Evolutionary conservation across 2,329 filamentous ascomycete genomes (phyloP).

Genomic region (Fusarium nisikadoi): DNA sequence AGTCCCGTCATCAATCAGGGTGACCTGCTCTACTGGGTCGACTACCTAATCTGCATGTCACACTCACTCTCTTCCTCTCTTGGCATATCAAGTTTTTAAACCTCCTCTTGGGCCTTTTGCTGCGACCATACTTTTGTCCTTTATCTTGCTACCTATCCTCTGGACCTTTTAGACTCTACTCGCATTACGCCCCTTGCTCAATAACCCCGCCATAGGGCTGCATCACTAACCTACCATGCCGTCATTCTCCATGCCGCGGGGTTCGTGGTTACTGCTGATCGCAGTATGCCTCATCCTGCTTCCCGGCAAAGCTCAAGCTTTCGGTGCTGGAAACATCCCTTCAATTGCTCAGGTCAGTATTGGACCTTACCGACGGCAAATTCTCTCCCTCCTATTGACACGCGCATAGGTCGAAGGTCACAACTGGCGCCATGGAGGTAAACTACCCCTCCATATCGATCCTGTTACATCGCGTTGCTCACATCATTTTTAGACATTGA

Average conservation of each 20-base stretch:
- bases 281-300: slow-evolving; percentile 63
- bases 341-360: slow-evolving; percentile 62
- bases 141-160: background rate
- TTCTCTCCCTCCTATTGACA: slow-evolving; percentile 14
- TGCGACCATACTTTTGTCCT: background rate
- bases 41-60: slow-evolving; percentile 18
- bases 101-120: background rate
- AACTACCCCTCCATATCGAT: slow-evolving; percentile 27
- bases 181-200: slow-evolving; percentile 6
- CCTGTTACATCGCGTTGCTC: slow-evolving; percentile 20
- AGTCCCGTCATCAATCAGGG: slow-evolving; percentile 45
- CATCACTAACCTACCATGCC: slow-evolving; percentile 55
- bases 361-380: background rate
- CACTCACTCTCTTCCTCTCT: slow-evolving; percentile 12
- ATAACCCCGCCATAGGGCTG: slow-evolving; percentile 42
- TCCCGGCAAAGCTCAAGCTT: slow-evolving; percentile 67
- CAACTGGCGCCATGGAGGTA: slow-evolving; percentile 77
- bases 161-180: background rate
- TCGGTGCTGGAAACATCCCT: slow-evolving; percentile 79
- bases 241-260: slow-evolving; percentile 58
- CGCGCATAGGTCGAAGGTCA: slow-evolving; percentile 68
- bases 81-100: slow-evolving; percentile 25
- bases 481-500: slow-evolving; percentile 70
- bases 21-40: slow-evolving; percentile 28
- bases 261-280: slow-evolving; percentile 63